Conservation (phyloP, 23 red algal genomes). For the Chondrus crispus region DNA sequence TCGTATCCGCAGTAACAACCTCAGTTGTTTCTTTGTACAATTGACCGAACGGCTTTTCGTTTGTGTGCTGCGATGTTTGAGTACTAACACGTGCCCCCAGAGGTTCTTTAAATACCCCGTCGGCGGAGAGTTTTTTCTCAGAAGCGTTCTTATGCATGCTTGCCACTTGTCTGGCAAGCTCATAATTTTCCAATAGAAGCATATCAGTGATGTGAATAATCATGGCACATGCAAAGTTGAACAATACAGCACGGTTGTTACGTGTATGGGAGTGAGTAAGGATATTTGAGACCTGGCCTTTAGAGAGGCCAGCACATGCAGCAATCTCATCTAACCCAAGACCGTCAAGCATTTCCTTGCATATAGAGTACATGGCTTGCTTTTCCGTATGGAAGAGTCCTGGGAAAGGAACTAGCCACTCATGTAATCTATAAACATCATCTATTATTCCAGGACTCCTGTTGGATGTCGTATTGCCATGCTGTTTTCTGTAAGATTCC, state of each 20-base stretch:
- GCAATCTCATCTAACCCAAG: background rate
- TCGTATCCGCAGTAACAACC: no score
- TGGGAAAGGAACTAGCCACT: constrained; percentile 4
- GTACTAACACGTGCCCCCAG: no score
- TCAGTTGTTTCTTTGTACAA: no score
- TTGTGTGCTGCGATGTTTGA: no score
- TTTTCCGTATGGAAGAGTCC: constrained; percentile 11
- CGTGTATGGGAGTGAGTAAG: background rate
- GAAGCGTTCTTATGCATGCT: no score
- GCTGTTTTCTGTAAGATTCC: background rate
- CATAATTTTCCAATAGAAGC: background rate
- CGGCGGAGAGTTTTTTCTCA: no score
- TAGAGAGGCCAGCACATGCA: background rate
- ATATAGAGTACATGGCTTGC: background rate
- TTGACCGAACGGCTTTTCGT: no score
- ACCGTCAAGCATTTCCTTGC: background rate
- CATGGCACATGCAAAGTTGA: background rate
- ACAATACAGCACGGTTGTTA: background rate
- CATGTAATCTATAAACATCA: background rate
- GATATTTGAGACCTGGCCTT: background rate
- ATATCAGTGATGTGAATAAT: background rate
- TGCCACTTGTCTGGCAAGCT: no score
- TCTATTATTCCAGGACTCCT: background rate
- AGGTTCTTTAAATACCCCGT: no score
- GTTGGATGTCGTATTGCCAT: background rate